A percentile compares a stretch with the other conserved stretches of the same genome.
phyloP scores from a whole-genome alignment of 768 basidiomycete genomes.

The Kwoniella dendrophila region DNA sequence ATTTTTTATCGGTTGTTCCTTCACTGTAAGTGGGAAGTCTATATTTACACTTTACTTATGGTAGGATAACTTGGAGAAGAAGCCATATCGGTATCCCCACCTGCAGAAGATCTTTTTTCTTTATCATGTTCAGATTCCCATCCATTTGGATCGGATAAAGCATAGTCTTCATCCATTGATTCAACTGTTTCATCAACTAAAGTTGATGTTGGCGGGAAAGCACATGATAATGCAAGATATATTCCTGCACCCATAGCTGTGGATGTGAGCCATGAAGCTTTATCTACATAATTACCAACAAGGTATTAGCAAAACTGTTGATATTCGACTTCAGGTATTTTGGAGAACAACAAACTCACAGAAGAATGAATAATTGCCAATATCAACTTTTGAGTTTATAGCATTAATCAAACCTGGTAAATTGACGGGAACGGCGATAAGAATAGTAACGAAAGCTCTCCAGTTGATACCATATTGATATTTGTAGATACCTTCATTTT shows the following conservation, averaged over 20 bases:
- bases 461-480: constrained; percentile 80
- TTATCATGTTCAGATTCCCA: constrained; percentile 23
- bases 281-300: constrained; percentile 14
- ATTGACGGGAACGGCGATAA: constrained; percentile 70
- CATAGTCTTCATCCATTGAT: constrained; percentile 26
- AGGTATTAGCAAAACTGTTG: not conserved
- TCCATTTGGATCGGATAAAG: constrained; percentile 9
- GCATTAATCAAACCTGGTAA: constrained; percentile 76
- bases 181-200: constrained; percentile 52
- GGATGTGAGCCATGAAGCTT: constrained; percentile 41
- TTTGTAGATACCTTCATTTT: constrained; percentile 74
- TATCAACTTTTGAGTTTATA: constrained; percentile 68
- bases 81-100: not conserved
- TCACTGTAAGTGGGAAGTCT: no score
- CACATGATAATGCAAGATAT: constrained; percentile 55
- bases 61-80: constrained; percentile 7
- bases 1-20: no score
- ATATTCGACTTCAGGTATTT: not conserved
- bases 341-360: constrained; percentile 60
- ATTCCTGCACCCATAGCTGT: constrained; percentile 55
- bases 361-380: constrained; percentile 76
- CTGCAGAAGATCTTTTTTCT: constrained; percentile 8
- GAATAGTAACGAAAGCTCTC: constrained; percentile 70
- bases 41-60: constrained; percentile 7
- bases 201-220: constrained; percentile 59